Evolutionary conservation across 2,329 filamentous ascomycete species (phyloP).

Genomic region (Knufia petricola): DNA sequence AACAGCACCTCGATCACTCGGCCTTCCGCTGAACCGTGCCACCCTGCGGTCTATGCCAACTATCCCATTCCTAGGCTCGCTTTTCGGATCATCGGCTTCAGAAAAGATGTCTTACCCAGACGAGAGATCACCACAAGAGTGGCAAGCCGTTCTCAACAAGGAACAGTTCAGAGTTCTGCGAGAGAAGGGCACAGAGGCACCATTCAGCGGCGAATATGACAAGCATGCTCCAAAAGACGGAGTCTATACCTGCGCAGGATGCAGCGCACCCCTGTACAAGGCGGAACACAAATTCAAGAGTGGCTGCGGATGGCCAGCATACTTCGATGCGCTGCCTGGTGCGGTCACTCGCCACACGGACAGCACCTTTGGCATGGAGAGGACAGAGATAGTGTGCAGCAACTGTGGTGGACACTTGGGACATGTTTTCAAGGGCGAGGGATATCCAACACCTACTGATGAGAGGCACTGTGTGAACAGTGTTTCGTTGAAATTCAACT

Average conservation of each 20-base stretch:
- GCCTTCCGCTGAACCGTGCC: conserved; percentile 25
- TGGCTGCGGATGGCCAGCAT: conserved; percentile 95
- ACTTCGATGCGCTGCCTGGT: conserved; percentile 89
- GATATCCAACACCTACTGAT: conserved; percentile 74
- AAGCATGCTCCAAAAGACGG: conserved; percentile 70
- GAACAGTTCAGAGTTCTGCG: conserved; percentile 94
- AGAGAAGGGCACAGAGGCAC: conserved; percentile 79
- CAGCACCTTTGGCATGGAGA: conserved; percentile 63
- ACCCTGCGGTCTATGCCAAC: conserved; percentile 57
- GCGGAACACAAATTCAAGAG: conserved; percentile 92
- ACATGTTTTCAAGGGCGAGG: conserved; percentile 87
- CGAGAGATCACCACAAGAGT: conserved; percentile 71
- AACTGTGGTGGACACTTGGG: conserved; percentile 90
- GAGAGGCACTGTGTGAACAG: conserved; percentile 97
- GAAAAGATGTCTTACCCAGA: conserved; percentile 58
- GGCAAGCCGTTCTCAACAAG: conserved; percentile 75
- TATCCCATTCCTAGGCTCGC: conserved; percentile 66
- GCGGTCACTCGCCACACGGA: conserved; percentile 79
- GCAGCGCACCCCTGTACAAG: conserved; percentile 80
- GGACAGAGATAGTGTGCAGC: conserved; percentile 87
- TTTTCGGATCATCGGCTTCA: conserved; percentile 58
- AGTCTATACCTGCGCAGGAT: conserved; percentile 80
- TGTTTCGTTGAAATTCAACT: conserved; percentile 72
- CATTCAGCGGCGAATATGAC: conserved; percentile 74
- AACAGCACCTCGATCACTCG: conserved; percentile 26